Conservation (phyloP, 75 land plant genomes). For the Picea glauca region DNA sequence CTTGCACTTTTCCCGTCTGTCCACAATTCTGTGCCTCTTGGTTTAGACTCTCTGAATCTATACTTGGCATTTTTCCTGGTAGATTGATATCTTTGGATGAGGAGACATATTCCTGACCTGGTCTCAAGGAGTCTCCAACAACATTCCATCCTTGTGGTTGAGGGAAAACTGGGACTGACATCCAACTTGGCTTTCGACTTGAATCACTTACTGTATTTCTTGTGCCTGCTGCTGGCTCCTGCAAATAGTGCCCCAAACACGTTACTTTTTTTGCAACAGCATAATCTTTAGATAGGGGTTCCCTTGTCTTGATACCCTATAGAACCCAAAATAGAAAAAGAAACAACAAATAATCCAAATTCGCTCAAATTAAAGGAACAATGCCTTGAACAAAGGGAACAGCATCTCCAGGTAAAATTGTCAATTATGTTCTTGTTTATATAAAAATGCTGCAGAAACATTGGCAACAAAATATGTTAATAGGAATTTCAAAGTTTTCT, state of each 20-base stretch:
- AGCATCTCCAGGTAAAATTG: no score
- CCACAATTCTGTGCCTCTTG: slow-evolving; percentile 7
- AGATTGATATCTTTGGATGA: not conserved
- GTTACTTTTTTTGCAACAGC: not conserved
- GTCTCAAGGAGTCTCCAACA: not conserved
- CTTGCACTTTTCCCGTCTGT: not conserved
- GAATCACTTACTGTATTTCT: slow-evolving; percentile 6
- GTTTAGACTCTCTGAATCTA: slow-evolving; percentile 5
- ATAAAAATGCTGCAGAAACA: no score
- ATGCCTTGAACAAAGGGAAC: not conserved
- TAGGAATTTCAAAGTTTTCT: not conserved
- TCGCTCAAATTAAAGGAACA: not conserved
- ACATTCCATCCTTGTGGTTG: slow-evolving; percentile 5
- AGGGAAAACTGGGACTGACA: slow-evolving; percentile 8
- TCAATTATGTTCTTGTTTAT: no score
- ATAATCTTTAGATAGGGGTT: not conserved
- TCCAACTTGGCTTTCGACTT: slow-evolving; percentile 3
- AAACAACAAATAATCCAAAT: not conserved
- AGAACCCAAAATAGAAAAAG: not conserved
- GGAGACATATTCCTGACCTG: not conserved
- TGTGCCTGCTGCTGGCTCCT: slow-evolving; percentile 2
- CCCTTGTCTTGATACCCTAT: not conserved
- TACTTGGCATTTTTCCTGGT: not conserved
- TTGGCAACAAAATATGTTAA: not conserved
- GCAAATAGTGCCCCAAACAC: not conserved